A percentile compares a stretch with the other conserved stretches of the same genome.
Conservation (phyloP, 1,139 yeast species). For the Sugiyamaella novakii region DNA sequence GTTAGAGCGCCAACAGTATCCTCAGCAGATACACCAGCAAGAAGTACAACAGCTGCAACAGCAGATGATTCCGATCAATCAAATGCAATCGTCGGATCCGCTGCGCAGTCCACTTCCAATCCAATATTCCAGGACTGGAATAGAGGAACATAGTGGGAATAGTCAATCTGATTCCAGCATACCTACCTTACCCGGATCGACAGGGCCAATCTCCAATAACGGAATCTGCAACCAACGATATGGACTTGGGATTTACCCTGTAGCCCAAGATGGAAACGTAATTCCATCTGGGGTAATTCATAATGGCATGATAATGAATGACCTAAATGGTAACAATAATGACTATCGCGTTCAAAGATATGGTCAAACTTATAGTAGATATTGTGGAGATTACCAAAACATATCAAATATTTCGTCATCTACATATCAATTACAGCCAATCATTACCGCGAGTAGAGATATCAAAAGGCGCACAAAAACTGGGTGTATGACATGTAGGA, state of each 20-base stretch:
- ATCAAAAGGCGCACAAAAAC: conserved; percentile 59
- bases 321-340: conserved; percentile 6
- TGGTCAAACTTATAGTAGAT: conserved; percentile 11
- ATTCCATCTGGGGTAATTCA: background rate
- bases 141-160: background rate
- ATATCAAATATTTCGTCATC: conserved; percentile 13
- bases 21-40: conserved; percentile 4
- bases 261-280: conserved; percentile 1
- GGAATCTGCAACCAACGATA: conserved; percentile 12
- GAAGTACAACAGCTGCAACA: conserved; percentile 8
- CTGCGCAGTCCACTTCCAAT: conserved; percentile 1
- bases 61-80: background rate
- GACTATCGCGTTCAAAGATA: conserved; percentile 5
- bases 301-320: conserved; percentile 9
- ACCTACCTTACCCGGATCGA: conserved; percentile 16
- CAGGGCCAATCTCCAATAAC: conserved; percentile 9
- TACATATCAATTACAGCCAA: conserved; percentile 15
- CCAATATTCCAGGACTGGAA: conserved; percentile 1
- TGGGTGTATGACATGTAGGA: conserved; percentile 74
- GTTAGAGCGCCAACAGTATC: no score
- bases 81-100: background rate
- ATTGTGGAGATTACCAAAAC: conserved; percentile 14
- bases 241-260: conserved; percentile 16
- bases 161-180: background rate
- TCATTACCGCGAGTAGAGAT: conserved; percentile 32